Evolutionary conservation across 768 basidiomycete genomes (phyloP), one percentile per base, ranked within the genome.

Genomic region (Suillus weaverae): DNA sequence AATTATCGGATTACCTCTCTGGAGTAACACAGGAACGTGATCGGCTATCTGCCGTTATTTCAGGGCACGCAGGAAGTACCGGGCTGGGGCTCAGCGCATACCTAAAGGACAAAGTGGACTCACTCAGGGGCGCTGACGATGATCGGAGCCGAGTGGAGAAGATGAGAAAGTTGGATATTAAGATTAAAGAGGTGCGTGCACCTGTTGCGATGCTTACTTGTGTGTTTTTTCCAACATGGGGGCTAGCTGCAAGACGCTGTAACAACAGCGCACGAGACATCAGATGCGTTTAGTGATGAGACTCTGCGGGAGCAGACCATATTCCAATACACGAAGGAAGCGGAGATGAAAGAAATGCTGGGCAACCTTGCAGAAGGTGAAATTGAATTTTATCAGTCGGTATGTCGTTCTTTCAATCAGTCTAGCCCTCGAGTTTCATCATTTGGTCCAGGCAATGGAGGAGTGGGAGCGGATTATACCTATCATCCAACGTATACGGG

Each of bases 381-480:
- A 76, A 93, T 99, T 69, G 95, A 95, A 74, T 94, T 97, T 76
- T 94, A 97, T 75, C 91, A 91, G 78, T 85, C 90, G 69, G 93
- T 90, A 74, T 65, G 81, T 72, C n/a, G 30, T 43, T n/a, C 5
- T 48, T 63, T 36, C 39, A 63, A 53, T 35, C 63, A 61, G 20
- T 4, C 9, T 64, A 62, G 61, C 60, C 30, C 43, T 20, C 69
- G 14, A 32, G 35, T 50, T 56, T 36, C 63, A 65, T 55, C 62
- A 66, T 36, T 59, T 61, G 48, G 22, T 60, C 22, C 68, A 94
- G 90, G 88, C 93, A 62, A 95, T 97, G 92, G 94, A 98, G 70
- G 95, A 98, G 76, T 98, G 95, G 95, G 95, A 98, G 62, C 84
- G 91, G 77, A 91, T 96, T 73, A 94, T 95, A 83, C 92, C 95